Conservation (phyloP, 441 rosid species). For the Gossypium trilobum region DNA sequence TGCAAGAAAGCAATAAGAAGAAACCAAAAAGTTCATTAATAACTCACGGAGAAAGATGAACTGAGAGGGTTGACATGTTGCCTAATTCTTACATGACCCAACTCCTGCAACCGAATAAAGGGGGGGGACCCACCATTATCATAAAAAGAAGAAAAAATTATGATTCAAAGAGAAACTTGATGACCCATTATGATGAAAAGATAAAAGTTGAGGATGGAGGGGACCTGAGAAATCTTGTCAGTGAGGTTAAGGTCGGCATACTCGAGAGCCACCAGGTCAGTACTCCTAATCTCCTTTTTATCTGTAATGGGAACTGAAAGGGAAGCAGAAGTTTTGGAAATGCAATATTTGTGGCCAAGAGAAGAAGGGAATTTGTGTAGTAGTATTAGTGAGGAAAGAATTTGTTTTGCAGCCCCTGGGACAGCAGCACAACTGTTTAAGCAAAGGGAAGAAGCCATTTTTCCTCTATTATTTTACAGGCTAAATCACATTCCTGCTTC, state of each 20-base stretch:
- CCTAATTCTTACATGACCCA: conserved; percentile 71
- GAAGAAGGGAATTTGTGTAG: conserved; percentile 13
- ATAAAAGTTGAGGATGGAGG: neutral
- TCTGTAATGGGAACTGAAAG: conserved; percentile 16
- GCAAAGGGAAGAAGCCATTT: conserved; percentile 20
- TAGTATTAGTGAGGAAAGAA: conserved; percentile 19
- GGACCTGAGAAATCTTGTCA: conserved; percentile 45
- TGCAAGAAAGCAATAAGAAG: neutral
- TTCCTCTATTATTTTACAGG: neutral
- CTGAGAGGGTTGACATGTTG: conserved; percentile 92
- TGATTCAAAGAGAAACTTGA: neutral
- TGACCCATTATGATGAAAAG: neutral
- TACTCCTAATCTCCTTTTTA: conserved; percentile 37
- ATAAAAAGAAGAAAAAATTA: neutral
- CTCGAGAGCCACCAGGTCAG: conserved; percentile 59
- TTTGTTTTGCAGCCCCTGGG: conserved; percentile 31
- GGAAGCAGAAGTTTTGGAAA: conserved; percentile 1
- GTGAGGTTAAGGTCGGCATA: conserved; percentile 73
- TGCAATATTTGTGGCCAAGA: conserved; percentile 9
- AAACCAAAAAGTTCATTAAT: neutral
- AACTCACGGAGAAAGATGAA: conserved; percentile 62
- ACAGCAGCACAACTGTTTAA: conserved; percentile 19
- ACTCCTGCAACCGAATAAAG: conserved; percentile 39
- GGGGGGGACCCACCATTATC: neutral
- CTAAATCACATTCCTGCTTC: neutral